Percentiles rank a stretch among this genome's conserved stretches.
phyloP scores from a whole-genome alignment of 1,284 basidiomycete genomes.

The Leccinum griseonigrum region DNA sequence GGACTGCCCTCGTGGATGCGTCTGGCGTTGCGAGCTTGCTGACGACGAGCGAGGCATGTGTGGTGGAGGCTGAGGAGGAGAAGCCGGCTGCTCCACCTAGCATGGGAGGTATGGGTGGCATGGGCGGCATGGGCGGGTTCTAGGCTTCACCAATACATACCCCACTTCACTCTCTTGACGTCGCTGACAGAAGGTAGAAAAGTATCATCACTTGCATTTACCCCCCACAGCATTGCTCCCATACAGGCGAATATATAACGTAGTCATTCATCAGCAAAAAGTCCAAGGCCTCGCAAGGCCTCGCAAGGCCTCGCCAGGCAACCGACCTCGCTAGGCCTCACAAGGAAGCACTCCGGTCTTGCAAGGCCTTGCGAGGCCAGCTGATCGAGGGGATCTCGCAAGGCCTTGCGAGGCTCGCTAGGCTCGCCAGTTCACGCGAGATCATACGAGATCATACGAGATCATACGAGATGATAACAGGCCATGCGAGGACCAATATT shows the following conservation, averaged over 20 bases:
- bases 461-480: neutral
- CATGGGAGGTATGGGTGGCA: conserved; percentile 64
- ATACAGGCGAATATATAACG: neutral
- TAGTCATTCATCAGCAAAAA: neutral
- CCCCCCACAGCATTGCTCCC: neutral
- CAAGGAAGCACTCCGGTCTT: neutral
- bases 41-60: conserved; percentile 90
- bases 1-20: conserved; percentile 89
- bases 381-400: neutral
- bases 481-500: neutral
- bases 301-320: neutral
- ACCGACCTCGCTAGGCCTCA: neutral
- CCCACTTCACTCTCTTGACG: neutral
- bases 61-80: conserved; percentile 91
- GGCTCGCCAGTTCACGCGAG: neutral
- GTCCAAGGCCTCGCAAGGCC: neutral
- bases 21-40: conserved; percentile 85
- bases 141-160: conserved; percentile 6
- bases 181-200: neutral
- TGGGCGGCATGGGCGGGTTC: conserved; percentile 54
- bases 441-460: neutral
- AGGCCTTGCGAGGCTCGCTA: neutral
- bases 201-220: neutral
- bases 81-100: conserved; percentile 51
- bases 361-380: neutral